These are phyloP conservation scores for Cytospora schulzeri DNA, from an alignment of 2,329 filamentous ascomycete genomes.

Conservation along the genomic window DNA sequence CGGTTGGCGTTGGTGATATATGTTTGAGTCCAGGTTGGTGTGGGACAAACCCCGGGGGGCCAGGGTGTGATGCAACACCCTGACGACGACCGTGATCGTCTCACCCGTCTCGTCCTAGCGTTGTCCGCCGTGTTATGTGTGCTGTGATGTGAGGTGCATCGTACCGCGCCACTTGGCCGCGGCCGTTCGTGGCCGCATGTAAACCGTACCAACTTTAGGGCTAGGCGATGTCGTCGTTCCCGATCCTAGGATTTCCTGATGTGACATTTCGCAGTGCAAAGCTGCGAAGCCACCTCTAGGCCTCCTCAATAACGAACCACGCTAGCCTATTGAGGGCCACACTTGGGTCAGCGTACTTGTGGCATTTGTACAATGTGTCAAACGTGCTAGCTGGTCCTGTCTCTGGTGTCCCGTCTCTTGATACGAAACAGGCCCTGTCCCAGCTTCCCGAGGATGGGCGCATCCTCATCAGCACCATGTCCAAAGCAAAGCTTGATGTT, in stretches of 20 bases:
- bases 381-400: not conserved
- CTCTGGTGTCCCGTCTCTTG: not conserved
- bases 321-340: slow-evolving; percentile 17
- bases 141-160: slow-evolving; percentile 25
- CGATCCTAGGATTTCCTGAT: not conserved
- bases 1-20: slow-evolving; percentile 18
- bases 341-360: not conserved
- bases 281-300: not conserved
- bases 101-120: slow-evolving; percentile 16
- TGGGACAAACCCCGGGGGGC: slow-evolving; percentile 21
- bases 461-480: slow-evolving; percentile 11
- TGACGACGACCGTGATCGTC: slow-evolving; percentile 20
- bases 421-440: slow-evolving; percentile 14
- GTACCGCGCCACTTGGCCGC: slow-evolving; percentile 17
- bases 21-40: slow-evolving; percentile 14
- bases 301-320: not conserved
- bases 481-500: not conserved
- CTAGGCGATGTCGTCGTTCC: slow-evolving; percentile 1
- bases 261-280: not conserved
- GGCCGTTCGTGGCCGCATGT: slow-evolving; percentile 13
- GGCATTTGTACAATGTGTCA: not conserved
- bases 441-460: slow-evolving; percentile 19
- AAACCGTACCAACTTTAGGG: slow-evolving; percentile 7
- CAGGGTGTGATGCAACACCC: slow-evolving; percentile 20
- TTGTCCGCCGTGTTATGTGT: slow-evolving; percentile 16